Conservation (phyloP, 345 rosid species). For the Zanthoxylum bungeanum region DNA sequence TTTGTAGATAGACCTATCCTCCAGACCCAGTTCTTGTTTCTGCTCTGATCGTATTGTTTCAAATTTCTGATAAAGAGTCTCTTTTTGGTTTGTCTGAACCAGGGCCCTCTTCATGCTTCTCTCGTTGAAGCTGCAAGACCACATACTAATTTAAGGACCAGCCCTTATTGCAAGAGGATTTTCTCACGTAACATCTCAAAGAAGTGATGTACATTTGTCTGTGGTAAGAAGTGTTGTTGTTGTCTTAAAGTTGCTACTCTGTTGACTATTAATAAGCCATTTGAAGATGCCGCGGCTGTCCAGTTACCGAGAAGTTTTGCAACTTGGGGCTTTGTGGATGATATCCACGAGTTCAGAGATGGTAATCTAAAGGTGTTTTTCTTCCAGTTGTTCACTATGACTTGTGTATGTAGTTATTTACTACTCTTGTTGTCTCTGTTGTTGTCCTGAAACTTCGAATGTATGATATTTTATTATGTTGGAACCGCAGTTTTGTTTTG, state of each 20-base stretch:
- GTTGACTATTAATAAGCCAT: constrained; percentile 21
- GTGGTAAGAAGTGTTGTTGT: constrained; percentile 27
- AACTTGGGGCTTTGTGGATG: constrained; percentile 6
- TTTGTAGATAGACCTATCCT: constrained; percentile 7
- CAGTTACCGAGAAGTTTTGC: not conserved
- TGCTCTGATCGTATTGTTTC: not conserved
- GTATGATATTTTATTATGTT: no score
- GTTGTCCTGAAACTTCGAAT: no score
- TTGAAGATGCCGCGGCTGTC: constrained; percentile 21
- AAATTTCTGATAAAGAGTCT: not conserved
- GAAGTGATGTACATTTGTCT: constrained; percentile 36
- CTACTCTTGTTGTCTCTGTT: constrained; percentile 31
- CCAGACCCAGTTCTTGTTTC: not conserved
- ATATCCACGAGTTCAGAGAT: constrained; percentile 9
- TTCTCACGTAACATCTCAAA: constrained; percentile 52
- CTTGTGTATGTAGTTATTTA: constrained; percentile 34
- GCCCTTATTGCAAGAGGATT: constrained; percentile 73
- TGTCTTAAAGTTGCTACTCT: constrained; percentile 19
- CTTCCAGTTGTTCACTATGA: constrained; percentile 25
- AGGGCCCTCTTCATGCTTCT: constrained; percentile 50
- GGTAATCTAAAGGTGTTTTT: constrained; percentile 16
- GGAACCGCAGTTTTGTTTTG: no score
- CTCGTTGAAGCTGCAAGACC: constrained; percentile 48
- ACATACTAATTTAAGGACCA: constrained; percentile 42
- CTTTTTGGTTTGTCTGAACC: constrained; percentile 13